Conservation (phyloP, 2,329 filamentous ascomycete species). For the Pestalotiopsis sp. region DNA sequence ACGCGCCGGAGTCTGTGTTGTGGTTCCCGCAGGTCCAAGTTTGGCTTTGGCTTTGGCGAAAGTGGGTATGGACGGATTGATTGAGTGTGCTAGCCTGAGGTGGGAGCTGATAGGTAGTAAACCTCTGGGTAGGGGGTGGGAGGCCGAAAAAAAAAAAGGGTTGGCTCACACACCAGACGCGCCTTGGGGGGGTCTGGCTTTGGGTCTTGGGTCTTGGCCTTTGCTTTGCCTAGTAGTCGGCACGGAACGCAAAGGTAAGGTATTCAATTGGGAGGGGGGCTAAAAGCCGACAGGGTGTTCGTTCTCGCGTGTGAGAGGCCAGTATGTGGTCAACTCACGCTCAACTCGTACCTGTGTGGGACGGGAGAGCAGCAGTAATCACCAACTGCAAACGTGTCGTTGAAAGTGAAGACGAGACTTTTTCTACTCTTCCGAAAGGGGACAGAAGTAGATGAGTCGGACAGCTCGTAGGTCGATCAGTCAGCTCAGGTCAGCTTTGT, state of each 20-base stretch:
- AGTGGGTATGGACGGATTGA: constrained; percentile 2
- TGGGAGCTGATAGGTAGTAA: too few relatives aligned
- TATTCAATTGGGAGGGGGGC: not conserved
- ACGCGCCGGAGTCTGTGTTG: constrained; percentile 8
- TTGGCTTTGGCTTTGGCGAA: not conserved
- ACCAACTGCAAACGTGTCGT: not conserved
- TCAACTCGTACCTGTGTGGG: not conserved
- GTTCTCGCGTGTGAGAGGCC: not conserved
- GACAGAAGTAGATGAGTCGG: not conserved
- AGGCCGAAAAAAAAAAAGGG: not conserved
- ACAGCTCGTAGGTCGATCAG: not conserved
- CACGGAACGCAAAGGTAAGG: constrained; percentile 1
- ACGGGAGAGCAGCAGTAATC: not conserved
- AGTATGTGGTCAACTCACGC: not conserved
- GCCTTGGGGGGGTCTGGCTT: not conserved
- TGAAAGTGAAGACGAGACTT: not conserved
- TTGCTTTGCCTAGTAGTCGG: not conserved
- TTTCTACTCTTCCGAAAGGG: not conserved
- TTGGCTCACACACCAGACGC: constrained; percentile 8
- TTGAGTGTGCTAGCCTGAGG: not conserved
- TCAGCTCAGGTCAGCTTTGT: not conserved
- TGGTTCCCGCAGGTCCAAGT: not conserved
- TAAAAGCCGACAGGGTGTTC: constrained; percentile 9
- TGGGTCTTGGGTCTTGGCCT: not conserved
- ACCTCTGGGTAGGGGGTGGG: not conserved